Base-by-base conservation (phyloP, 495 filamentous ascomycete genomes). In the Delitschia confertaspora region DNA sequence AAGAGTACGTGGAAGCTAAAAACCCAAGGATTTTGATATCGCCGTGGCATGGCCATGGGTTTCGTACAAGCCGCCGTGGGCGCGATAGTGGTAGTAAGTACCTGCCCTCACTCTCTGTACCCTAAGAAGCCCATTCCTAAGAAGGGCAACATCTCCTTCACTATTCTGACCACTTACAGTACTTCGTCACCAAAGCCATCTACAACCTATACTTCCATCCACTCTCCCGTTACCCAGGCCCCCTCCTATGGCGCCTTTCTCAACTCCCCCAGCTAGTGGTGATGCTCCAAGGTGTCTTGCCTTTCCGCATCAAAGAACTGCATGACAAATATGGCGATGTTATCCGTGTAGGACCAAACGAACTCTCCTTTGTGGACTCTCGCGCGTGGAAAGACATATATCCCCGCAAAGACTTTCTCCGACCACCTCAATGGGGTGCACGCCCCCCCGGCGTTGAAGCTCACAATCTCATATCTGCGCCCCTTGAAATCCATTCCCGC, bases 181-280 rank as follows among this genome's bases (percentile, higher is more conserved):
- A 42, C 38, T 31, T 16, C 7, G 26, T 38, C 10, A 31, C 33
- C 11, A 37, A 27, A 16, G 44, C 38, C 22, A 10, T 53, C 47
- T 76, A 77, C 51, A 65, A 69, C 24, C 56, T 75, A 21, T 70
- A 57, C 42, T 65, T 69, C 49, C 72, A 72, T 34, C 72, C 74
- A 0, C 65, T 78, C 11, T 33, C 55, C 13, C 55, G 55, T 2
- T 70, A 69, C 49, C 76, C 75, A 0, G 76, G 76, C 2, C 75
- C 74, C 18, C 64, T 57, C 33, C 41, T 60, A 4, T 70, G 63
- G 57, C 60, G 63, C 1, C 58, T 69, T 0, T 65, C 68, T 2
- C 45, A 52, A 10, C 44, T 76, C 10, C 65, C 68, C 13, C 44
- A 41, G 11, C 43, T 42, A 16, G 11, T 48, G 7, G 24, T 24